Evolutionary conservation across 108 stramenopile genomes (phyloP).

Genomic region (Pseudonitzschia multiseries): DNA sequence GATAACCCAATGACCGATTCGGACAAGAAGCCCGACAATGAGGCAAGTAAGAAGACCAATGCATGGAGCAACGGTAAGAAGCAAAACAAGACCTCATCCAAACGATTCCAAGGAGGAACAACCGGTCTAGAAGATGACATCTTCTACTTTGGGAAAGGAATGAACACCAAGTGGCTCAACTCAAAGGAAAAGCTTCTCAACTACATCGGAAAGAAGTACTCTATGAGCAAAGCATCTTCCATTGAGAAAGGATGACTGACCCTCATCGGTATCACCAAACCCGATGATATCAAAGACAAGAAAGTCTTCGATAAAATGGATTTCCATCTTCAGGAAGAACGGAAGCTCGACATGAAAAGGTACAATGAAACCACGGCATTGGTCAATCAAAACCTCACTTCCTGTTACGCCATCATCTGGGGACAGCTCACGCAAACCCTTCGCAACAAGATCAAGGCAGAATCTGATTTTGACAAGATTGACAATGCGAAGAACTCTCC

Average conservation of each 20-base stretch:
- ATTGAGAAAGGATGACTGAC: conserved; percentile 2
- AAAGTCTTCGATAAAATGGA: neutral
- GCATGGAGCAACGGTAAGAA: no score
- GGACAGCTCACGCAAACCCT: neutral
- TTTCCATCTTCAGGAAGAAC: neutral
- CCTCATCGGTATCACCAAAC: neutral
- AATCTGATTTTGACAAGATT: neutral
- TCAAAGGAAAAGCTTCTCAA: neutral
- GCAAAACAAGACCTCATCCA: neutral
- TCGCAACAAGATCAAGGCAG: neutral
- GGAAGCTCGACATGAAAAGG: neutral
- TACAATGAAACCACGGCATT: neutral
- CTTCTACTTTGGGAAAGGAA: conserved; percentile 2
- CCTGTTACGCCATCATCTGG: no score
- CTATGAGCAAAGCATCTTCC: neutral
- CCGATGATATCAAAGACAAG: neutral
- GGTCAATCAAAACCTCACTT: neutral
- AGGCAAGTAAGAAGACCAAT: no score
- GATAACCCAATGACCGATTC: no score
- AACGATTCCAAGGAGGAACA: neutral
- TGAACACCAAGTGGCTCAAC: no score
- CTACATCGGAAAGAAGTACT: neutral
- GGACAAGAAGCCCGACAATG: no score
- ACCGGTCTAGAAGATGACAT: neutral
- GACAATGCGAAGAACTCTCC: neutral